A percentile compares a stretch with the other conserved stretches of the same genome.
Evolutionary conservation across 2,329 filamentous ascomycete species (phyloP).

Genomic region (Colletotrichum agaves): DNA sequence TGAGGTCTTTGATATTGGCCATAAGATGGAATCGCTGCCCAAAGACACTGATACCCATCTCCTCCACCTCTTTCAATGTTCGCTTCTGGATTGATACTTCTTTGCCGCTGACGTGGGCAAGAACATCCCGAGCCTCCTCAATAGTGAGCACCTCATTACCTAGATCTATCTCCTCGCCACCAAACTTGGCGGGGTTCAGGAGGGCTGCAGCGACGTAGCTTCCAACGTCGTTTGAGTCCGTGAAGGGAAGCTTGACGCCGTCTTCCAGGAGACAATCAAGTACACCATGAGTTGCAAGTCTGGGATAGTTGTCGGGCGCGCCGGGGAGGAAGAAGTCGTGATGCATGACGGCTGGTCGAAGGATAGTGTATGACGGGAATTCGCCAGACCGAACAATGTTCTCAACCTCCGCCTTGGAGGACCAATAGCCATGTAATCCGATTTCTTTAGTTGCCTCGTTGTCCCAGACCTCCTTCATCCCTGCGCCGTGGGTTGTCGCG

Average conservation of each 20-base stretch:
- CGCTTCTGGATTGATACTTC: conserved; percentile 41
- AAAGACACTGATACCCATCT: conserved; percentile 30
- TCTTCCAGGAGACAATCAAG: conserved; percentile 43
- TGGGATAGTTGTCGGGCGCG: conserved; percentile 43
- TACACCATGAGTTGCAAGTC: conserved; percentile 42
- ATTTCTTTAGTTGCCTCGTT: conserved; percentile 26
- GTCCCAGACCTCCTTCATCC: conserved; percentile 42
- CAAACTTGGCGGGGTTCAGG: conserved; percentile 44
- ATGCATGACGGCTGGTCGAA: conserved; percentile 46
- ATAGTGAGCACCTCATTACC: conserved; percentile 43
- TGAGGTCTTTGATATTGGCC: conserved; percentile 43
- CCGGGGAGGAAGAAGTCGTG: conserved; percentile 43
- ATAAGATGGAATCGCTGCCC: conserved; percentile 43
- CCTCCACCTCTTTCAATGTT: conserved; percentile 40
- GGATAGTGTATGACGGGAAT: conserved; percentile 47
- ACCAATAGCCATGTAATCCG: conserved; percentile 46
- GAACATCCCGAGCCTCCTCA: conserved; percentile 44
- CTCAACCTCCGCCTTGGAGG: conserved; percentile 52
- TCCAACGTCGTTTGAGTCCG: conserved; percentile 46
- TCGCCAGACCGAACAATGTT: conserved; percentile 43
- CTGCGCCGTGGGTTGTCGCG: conserved; percentile 41
- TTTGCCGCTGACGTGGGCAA: conserved; percentile 46
- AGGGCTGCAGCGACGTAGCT: conserved; percentile 48
- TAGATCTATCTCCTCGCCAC: conserved; percentile 46
- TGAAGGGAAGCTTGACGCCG: conserved; percentile 41